Evolutionary conservation across 2,329 filamentous ascomycete species (phyloP), one percentile per base, ranked within the genome.

Genomic region (Escovopsis weberi): DNA sequence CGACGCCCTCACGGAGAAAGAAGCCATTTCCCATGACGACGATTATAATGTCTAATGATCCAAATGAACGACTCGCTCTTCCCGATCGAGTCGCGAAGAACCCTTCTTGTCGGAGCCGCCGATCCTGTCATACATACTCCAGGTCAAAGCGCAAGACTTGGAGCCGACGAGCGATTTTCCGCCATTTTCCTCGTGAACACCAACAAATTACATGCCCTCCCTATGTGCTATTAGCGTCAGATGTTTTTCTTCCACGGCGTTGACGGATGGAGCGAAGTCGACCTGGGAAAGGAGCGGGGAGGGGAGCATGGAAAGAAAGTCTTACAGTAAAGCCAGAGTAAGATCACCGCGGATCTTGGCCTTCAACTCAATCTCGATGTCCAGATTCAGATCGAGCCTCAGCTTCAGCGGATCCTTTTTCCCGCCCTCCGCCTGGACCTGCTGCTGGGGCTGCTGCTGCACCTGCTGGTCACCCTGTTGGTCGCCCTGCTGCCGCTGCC

Each of bases 281-380:
- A 39, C 37, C 44, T 30, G 41, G 40, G 38, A 37, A n/a, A 41
- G 37, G 37, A 33, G 34, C 37, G 37, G 12, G 41, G 42, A 33
- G 10, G 26, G 32, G 15, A 38, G 34, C 11, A 10, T 42, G 28
- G 8, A 9, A 30, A 6, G 28, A 39, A 32, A 32, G 11, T 32
- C 70, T 61, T 64, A 74, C 70, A 74, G 63, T 51, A 91, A 69
- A 49, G 79, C 81, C 50, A 91, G 62, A 32, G 84, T 87, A 49
- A 93, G 64, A 64, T 93, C 86, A 55, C 86, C 86, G 53, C 87
- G 79, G 50, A 91, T 87, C 60, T 81, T 80, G 18, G 85, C 85
- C 69, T 91, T 91, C 47, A 91, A 71, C 53, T 86, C 81, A 47
- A 91, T 84, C 61, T 91, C 85, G 40, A 91, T 72, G 51, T 91